Conservation (phyloP, 2,329 filamentous ascomycete species). For the Dactylonectria macrodidyma region DNA sequence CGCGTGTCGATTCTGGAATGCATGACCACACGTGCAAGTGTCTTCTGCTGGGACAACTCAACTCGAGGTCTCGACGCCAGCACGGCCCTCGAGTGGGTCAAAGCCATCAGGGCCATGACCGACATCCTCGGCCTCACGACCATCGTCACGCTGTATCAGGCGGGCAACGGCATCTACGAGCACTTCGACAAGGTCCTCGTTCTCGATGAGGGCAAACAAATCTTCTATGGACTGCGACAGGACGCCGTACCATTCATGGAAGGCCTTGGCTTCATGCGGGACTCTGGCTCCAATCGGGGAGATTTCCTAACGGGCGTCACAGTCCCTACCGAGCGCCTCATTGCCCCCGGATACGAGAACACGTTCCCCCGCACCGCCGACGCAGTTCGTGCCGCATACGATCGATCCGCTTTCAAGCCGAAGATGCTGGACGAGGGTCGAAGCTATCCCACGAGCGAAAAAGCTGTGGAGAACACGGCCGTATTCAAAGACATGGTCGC, state of each 20-base stretch:
- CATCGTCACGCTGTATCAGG: conserved; percentile 60
- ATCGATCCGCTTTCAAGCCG: conserved; percentile 56
- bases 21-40: conserved; percentile 79
- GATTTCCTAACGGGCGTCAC: conserved; percentile 52
- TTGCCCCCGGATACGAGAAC: conserved; percentile 74
- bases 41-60: conserved; percentile 86
- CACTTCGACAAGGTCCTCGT: conserved; percentile 85
- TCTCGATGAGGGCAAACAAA: conserved; percentile 77
- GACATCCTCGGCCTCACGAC: conserved; percentile 77
- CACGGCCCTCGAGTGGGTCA: conserved; percentile 84
- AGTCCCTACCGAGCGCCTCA: conserved; percentile 78
- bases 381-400: conserved; percentile 73
- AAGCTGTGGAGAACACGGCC: conserved; percentile 75
- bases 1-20: conserved; percentile 86
- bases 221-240: conserved; percentile 76
- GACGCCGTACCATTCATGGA: conserved; percentile 78
- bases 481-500: conserved; percentile 66
- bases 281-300: conserved; percentile 53
- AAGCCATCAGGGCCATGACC: conserved; percentile 80
- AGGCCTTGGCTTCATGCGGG: conserved; percentile 76
- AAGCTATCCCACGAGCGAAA: conserved; percentile 72
- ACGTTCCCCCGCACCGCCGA: conserved; percentile 77
- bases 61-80: conserved; percentile 86
- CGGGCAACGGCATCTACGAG: conserved; percentile 60
- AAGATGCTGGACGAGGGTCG: conserved; percentile 57